Evolutionary conservation across 352 stramenopile species (phyloP).

Genomic region (Pythium sp.): DNA sequence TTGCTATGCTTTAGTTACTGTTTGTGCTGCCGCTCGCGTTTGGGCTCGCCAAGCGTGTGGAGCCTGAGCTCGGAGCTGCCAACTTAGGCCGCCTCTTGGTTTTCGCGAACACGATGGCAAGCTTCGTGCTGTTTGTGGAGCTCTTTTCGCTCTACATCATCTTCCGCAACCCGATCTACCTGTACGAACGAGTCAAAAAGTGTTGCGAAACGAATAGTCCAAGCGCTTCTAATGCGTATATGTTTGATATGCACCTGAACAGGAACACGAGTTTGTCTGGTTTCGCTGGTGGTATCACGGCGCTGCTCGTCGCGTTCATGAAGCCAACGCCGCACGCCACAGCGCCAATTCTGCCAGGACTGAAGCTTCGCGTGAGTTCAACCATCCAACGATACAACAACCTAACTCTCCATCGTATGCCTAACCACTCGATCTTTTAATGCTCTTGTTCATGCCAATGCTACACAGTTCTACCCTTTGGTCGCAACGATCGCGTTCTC

Average conservation of each 20-base stretch:
- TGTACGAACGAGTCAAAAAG: conserved; percentile 41
- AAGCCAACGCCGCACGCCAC: conserved; percentile 65
- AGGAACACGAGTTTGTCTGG: conserved; percentile 74
- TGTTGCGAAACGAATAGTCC: background rate
- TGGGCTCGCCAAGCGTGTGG: conserved; percentile 70
- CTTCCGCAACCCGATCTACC: conserved; percentile 70
- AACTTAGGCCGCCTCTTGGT: conserved; percentile 67
- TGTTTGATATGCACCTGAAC: background rate
- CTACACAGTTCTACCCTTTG: conserved; percentile 66
- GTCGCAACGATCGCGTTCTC: conserved; percentile 47
- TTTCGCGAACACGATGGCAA: conserved; percentile 70
- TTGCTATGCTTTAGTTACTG: conserved; percentile 36
- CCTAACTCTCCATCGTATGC: background rate
- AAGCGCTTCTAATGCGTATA: no score
- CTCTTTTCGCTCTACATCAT: conserved; percentile 84
- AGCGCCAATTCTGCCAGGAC: conserved; percentile 43
- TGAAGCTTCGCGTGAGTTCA: conserved; percentile 61
- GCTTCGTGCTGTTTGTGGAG: conserved; percentile 73
- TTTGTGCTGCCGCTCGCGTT: conserved; percentile 66
- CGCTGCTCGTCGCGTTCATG: conserved; percentile 79
- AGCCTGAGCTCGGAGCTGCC: conserved; percentile 61
- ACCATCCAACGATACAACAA: background rate
- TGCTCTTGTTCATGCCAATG: background rate
- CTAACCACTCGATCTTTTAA: background rate
- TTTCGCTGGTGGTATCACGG: conserved; percentile 74